Evolutionary conservation across 495 filamentous ascomycete genomes (phyloP).

Genomic region (Darksidea phi): DNA sequence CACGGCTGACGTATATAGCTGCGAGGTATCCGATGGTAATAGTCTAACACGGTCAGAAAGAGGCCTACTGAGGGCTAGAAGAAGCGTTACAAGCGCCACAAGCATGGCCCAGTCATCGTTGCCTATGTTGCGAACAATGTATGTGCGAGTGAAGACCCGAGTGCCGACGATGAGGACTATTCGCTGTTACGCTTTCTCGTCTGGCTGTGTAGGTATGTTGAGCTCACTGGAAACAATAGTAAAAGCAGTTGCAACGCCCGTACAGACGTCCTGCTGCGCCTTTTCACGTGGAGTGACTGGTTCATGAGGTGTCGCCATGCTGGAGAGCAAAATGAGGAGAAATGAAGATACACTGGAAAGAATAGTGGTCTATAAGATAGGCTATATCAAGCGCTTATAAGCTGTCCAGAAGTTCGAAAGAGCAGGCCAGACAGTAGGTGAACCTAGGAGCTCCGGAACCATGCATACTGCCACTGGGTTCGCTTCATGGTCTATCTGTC

Average conservation of each 20-base stretch:
- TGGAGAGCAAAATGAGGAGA: too few species aligned
- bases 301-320: too few species aligned
- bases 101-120: constrained; percentile 29
- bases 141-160: constrained; percentile 8
- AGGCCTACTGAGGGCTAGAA: neutral
- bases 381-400: too few species aligned
- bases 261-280: constrained; percentile 20
- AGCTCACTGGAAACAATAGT: constrained; percentile 22
- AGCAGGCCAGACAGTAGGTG: neutral
- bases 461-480: neutral
- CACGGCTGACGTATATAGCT: constrained; percentile 21
- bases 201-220: neutral
- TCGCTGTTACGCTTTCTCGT: too few species aligned
- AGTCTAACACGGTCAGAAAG: constrained; percentile 14
- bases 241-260: constrained; percentile 20
- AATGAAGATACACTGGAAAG: too few species aligned
- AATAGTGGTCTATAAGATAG: too few species aligned
- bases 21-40: constrained; percentile 29
- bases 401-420: neutral
- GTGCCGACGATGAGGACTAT: constrained; percentile 22
- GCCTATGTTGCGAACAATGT: constrained; percentile 20
- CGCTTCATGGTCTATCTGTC: neutral
- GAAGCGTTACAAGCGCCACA: constrained; percentile 14
- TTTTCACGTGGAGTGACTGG: constrained; percentile 3
- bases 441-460: neutral